Percentiles rank a stretch among this genome's conserved stretches.
Evolutionary conservation across 768 basidiomycete species (phyloP).

Genomic region (Lentinula boryana): DNA sequence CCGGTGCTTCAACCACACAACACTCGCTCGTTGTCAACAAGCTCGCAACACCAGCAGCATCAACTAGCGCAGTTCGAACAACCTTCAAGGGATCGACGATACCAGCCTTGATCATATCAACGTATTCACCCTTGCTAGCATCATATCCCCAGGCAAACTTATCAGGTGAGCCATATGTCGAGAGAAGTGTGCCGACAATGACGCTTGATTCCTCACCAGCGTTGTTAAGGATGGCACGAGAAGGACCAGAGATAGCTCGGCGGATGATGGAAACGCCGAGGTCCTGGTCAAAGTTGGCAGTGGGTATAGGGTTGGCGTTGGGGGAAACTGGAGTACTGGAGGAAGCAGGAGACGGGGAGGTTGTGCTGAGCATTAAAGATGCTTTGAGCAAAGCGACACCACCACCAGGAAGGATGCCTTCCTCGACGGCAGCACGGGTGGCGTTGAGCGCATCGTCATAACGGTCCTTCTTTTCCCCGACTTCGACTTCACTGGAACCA

Average conservation of each 20-base stretch:
- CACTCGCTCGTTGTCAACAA: slow-evolving; percentile 91
- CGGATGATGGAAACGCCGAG: slow-evolving; percentile 93
- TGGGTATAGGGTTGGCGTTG: slow-evolving; percentile 63
- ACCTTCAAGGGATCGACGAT: slow-evolving; percentile 98
- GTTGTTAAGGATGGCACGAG: slow-evolving; percentile 86
- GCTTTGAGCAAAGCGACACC: slow-evolving; percentile 92
- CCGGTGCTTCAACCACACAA: slow-evolving; percentile 87
- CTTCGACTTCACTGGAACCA: slow-evolving; percentile 90
- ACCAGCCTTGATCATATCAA: slow-evolving; percentile 91
- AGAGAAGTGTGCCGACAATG: slow-evolving; percentile 82
- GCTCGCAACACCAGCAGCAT: slow-evolving; percentile 90
- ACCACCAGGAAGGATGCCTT: slow-evolving; percentile 96
- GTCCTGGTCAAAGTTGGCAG: slow-evolving; percentile 94
- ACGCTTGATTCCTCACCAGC: slow-evolving; percentile 94
- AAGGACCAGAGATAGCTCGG: slow-evolving; percentile 76
- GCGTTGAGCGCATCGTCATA: slow-evolving; percentile 97
- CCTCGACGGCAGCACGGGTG: slow-evolving; percentile 97
- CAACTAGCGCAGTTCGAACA: slow-evolving; percentile 86
- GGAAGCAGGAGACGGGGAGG: slow-evolving; percentile 40
- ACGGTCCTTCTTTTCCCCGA: slow-evolving; percentile 98
- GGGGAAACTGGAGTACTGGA: slow-evolving; percentile 46
- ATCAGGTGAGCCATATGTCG: slow-evolving; percentile 62
- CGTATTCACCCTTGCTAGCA: slow-evolving; percentile 86
- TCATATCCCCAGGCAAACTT: slow-evolving; percentile 89
- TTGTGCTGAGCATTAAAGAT: slow-evolving; percentile 55